phyloP scores from a whole-genome alignment of 192 early-diverging fungal species.

The Phlyctochytrium planicorne region DNA sequence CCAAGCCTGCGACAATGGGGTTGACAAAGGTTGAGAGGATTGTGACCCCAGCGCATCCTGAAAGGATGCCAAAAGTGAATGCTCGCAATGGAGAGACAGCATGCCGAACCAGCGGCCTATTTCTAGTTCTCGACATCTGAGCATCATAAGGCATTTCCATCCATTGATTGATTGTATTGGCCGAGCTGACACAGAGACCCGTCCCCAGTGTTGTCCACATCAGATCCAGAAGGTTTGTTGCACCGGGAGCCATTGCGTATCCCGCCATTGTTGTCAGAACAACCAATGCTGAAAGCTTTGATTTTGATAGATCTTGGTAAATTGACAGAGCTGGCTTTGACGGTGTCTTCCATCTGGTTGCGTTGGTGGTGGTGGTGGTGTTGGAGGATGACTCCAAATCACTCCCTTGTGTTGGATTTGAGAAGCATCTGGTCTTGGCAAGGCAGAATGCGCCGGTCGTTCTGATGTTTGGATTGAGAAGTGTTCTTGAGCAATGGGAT shows the following conservation, averaged over 20 bases:
- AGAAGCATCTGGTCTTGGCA: no score
- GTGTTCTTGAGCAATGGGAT: no score
- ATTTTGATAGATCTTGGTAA: conserved; percentile 82
- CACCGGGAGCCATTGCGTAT: conserved; percentile 86
- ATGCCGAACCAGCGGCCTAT: conserved; percentile 80
- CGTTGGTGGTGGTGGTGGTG: no score
- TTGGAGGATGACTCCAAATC: no score
- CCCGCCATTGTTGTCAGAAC: conserved; percentile 93
- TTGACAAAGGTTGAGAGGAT: conserved; percentile 79
- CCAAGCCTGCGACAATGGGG: conserved; percentile 73
- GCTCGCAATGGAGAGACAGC: conserved; percentile 71
- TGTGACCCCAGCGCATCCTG: conserved; percentile 66
- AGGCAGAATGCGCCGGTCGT: no score
- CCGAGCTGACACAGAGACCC: conserved; percentile 79
- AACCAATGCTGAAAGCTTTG: conserved; percentile 83
- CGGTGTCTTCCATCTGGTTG: no score
- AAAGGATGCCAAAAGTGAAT: conserved; percentile 64
- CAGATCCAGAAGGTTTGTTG: conserved; percentile 54
- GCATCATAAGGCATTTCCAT: conserved; percentile 94
- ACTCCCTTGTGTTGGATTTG: no score
- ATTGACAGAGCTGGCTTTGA: no score
- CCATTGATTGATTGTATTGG: conserved; percentile 97
- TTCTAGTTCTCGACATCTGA: conserved; percentile 93
- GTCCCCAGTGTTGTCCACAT: conserved; percentile 85
- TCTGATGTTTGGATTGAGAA: no score